Conservation (phyloP, 2,329 filamentous ascomycete species). For the Fusarium coicis region DNA sequence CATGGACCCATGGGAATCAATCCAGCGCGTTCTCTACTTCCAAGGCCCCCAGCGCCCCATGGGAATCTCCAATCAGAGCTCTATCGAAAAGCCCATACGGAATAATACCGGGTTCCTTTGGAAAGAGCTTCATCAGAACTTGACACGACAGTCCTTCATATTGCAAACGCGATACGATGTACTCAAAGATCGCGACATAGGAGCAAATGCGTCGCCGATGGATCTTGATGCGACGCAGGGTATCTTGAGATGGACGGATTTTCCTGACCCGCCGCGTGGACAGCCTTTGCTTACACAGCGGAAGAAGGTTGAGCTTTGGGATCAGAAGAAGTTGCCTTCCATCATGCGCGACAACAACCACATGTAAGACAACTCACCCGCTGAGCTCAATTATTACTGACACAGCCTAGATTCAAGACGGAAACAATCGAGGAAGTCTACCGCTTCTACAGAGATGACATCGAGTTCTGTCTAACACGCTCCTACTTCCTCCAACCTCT, state of each 20-base stretch:
- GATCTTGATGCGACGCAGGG: constrained; percentile 58
- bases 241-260: constrained; percentile 67
- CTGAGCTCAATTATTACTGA: background rate
- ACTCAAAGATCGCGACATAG: constrained; percentile 59
- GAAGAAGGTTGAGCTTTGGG: constrained; percentile 67
- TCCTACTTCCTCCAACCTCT: constrained; percentile 56
- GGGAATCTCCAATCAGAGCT: constrained; percentile 57
- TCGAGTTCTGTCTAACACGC: constrained; percentile 64
- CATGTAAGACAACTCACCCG: constrained; percentile 50
- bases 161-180: constrained; percentile 67
- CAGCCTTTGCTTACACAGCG: constrained; percentile 61
- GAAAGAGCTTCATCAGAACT: constrained; percentile 65
- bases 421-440: constrained; percentile 65
- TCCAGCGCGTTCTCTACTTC: constrained; percentile 65
- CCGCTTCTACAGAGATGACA: constrained; percentile 63
- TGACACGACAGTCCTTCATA: constrained; percentile 67
- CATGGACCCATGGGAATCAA: constrained; percentile 62
- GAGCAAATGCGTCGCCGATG: constrained; percentile 45
- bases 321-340: constrained; percentile 59
- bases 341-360: constrained; percentile 64
- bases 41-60: constrained; percentile 58
- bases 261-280: constrained; percentile 66
- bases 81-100: constrained; percentile 52
- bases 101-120: constrained; percentile 56
- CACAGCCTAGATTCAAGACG: constrained; percentile 57